These are phyloP conservation scores for Tolypocladium tundrense DNA, from an alignment of 2,329 filamentous ascomycete genomes.

Conservation along the genomic window DNA sequence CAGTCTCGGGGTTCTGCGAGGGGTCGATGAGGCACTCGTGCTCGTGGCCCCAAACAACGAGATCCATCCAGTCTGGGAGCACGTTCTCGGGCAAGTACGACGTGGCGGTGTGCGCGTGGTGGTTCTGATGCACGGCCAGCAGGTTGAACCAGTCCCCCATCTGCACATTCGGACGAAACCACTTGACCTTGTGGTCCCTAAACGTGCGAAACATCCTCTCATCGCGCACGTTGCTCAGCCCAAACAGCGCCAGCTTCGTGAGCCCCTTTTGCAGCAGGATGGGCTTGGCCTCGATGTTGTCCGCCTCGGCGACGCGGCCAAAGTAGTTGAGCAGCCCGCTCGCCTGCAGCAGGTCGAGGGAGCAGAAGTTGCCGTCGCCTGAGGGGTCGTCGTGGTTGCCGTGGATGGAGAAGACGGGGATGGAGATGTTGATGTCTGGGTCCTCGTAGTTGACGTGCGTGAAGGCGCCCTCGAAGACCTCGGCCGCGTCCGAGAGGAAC, in stretches of 20 bases:
- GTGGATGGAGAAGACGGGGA: conserved; percentile 96
- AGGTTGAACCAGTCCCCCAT: conserved; percentile 91
- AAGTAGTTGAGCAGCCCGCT: conserved; percentile 94
- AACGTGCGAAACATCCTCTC: conserved; percentile 93
- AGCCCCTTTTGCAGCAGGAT: conserved; percentile 86
- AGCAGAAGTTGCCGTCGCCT: conserved; percentile 87
- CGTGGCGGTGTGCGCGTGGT: conserved; percentile 82
- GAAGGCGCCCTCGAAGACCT: conserved; percentile 83
- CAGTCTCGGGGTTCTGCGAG: conserved; percentile 69
- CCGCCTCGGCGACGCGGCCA: conserved; percentile 79
- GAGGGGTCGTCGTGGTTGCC: conserved; percentile 97
- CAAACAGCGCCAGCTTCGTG: conserved; percentile 88
- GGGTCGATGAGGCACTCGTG: conserved; percentile 93
- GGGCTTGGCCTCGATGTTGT: conserved; percentile 88
- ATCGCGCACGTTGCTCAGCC: conserved; percentile 90
- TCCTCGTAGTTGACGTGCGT: conserved; percentile 97
- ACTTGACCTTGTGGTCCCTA: conserved; percentile 84
- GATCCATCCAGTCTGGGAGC: conserved; percentile 79
- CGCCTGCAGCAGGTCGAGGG: conserved; percentile 81
- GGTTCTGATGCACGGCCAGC: conserved; percentile 92
- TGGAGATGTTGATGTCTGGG: conserved; percentile 90
- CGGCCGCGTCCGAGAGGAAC: conserved; percentile 84
- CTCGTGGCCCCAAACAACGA: conserved; percentile 95
- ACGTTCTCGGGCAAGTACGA: conserved; percentile 93
- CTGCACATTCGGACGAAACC: conserved; percentile 74